Percentiles rank a stretch among this genome's conserved stretches.
Conservation (phyloP, 768 basidiomycete species). For the Obba rivulosa region DNA sequence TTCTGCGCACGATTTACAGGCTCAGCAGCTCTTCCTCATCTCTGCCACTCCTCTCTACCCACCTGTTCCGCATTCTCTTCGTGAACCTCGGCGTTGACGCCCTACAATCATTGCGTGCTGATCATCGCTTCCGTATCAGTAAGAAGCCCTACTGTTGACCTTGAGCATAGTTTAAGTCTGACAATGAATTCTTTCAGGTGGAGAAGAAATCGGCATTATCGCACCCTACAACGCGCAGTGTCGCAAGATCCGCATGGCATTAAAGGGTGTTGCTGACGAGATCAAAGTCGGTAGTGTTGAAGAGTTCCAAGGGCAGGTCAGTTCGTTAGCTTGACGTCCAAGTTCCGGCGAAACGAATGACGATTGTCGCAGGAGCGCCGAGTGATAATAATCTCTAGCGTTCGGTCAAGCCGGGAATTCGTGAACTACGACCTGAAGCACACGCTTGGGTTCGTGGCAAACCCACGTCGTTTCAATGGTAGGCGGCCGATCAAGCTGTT, state of each 20-base stretch:
- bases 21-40: constrained; percentile 55
- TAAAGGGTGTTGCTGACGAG: constrained; percentile 14
- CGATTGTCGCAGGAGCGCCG: constrained; percentile 29
- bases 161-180: background rate
- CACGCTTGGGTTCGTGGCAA: constrained; percentile 32
- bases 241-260: constrained; percentile 23
- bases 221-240: constrained; percentile 37
- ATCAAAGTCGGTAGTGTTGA: constrained; percentile 36
- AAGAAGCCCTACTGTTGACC: background rate
- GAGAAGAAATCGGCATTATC: constrained; percentile 33
- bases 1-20: constrained; percentile 62
- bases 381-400: constrained; percentile 33
- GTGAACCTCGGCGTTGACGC: constrained; percentile 62
- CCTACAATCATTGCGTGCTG: constrained; percentile 21
- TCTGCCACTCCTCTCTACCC: constrained; percentile 44
- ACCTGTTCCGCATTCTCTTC: constrained; percentile 62
- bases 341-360: too few species aligned
- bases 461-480: constrained; percentile 37
- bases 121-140: constrained; percentile 24
- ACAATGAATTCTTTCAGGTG: constrained; percentile 9
- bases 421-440: constrained; percentile 23
- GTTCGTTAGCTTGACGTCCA: too few species aligned
- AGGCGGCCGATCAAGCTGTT: constrained; percentile 1
- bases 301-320: constrained; percentile 39
- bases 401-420: constrained; percentile 27